A percentile compares a stretch with the other conserved stretches of the same genome.
phyloP scores from a whole-genome alignment of 192 early-diverging fungal genomes.

The Rhizoclosmatium globosum region DNA sequence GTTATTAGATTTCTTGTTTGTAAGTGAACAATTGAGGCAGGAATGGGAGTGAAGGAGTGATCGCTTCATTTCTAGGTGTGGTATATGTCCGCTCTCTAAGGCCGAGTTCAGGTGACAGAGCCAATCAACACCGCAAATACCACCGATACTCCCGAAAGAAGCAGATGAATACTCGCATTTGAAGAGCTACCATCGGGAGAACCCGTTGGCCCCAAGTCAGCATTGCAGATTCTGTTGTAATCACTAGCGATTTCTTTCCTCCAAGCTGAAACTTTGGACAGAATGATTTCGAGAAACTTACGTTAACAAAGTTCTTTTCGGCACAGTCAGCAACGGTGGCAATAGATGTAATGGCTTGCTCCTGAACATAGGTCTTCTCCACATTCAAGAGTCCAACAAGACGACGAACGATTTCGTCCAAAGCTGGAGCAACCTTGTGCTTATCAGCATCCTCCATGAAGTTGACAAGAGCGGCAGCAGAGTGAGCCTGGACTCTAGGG shows the following conservation, averaged over 20 bases:
- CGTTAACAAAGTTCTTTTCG: constrained; percentile 84
- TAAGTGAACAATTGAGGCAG: neutral
- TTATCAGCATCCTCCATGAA: constrained; percentile 92
- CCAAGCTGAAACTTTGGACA: constrained; percentile 1
- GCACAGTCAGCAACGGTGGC: constrained; percentile 96
- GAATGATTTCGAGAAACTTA: neutral
- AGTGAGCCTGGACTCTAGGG: constrained; percentile 93
- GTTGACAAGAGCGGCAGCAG: constrained; percentile 97
- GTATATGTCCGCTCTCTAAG: neutral
- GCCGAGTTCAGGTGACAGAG: neutral
- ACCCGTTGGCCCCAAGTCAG: neutral
- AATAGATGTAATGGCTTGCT: constrained; percentile 98
- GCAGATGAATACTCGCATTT: constrained; percentile 14
- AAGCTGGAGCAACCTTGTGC: constrained; percentile 83
- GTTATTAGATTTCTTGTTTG: neutral
- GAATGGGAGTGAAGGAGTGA: neutral
- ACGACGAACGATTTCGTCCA: constrained; percentile 89
- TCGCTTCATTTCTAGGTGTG: constrained; percentile 9
- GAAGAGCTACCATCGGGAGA: neutral
- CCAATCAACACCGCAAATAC: constrained; percentile 11
- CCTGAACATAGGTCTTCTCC: constrained; percentile 92
- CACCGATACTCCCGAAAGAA: constrained; percentile 2
- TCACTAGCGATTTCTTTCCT: neutral
- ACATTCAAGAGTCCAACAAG: constrained; percentile 86
- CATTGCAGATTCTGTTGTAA: constrained; percentile 28